Conservation (phyloP, 2,329 filamentous ascomycete species). For the Alternaria dauci region DNA sequence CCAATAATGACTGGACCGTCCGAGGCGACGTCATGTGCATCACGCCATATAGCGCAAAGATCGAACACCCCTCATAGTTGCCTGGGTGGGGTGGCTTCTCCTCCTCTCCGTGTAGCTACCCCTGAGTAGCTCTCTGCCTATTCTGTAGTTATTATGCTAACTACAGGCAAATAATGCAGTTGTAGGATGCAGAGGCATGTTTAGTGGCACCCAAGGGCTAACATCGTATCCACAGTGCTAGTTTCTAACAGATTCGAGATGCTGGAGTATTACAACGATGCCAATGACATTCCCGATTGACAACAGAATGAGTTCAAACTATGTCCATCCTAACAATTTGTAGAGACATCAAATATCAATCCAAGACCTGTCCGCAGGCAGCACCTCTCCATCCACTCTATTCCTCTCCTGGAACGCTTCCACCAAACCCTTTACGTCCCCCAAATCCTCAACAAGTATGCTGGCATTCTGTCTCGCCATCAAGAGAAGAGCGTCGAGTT, state of each 20-base stretch:
- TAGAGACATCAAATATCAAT: conserved; percentile 1
- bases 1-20: background rate
- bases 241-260: background rate
- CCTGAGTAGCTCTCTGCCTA: no score
- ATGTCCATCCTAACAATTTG: background rate
- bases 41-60: no score
- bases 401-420: conserved; percentile 9
- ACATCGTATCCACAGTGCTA: background rate
- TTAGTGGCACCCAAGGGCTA: background rate
- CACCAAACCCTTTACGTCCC: conserved; percentile 25
- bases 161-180: no score
- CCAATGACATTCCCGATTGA: background rate
- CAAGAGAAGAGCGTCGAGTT: conserved; percentile 20
- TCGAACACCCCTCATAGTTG: no score
- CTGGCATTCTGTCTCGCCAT: conserved; percentile 29
- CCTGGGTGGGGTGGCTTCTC: no score
- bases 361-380: background rate
- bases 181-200: no score
- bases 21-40: background rate
- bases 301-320: background rate
- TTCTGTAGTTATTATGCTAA: no score
- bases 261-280: background rate
- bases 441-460: conserved; percentile 29
- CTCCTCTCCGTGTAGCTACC: no score
- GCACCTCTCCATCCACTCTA: background rate